Conservation (phyloP, 1,284 basidiomycete genomes). For the Boletellus sp. region DNA sequence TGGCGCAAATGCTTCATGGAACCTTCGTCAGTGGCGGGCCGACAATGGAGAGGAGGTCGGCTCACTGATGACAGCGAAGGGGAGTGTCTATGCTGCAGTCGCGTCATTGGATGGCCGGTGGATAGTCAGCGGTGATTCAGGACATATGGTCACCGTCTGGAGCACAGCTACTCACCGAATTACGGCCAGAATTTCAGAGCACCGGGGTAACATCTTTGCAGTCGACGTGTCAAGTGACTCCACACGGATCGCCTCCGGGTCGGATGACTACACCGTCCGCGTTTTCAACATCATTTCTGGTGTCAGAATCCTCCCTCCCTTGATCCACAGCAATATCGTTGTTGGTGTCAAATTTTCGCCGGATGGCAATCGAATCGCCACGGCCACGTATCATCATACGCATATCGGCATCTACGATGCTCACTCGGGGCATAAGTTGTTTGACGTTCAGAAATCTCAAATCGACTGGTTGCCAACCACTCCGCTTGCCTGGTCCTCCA, state of each 20-base stretch:
- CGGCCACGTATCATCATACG: neutral
- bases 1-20: neutral
- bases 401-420: neutral
- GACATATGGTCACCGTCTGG: neutral
- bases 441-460: neutral
- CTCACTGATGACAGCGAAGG: neutral
- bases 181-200: neutral
- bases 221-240: constrained; percentile 1
- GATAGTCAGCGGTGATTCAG: neutral
- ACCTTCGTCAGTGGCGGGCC: neutral
- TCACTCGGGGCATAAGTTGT: too few relatives aligned
- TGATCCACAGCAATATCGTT: neutral
- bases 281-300: neutral
- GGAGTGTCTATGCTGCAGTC: neutral
- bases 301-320: neutral
- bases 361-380: neutral
- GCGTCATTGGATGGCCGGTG: neutral
- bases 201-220: neutral
- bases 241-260: neutral
- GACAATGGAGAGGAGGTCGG: neutral
- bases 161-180: neutral
- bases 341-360: constrained; percentile 1
- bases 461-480: neutral
- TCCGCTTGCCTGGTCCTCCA: too few relatives aligned
- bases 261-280: neutral